Evolutionary conservation across 345 rosid species (phyloP).

Genomic region (Bruguiera sexangula): DNA sequence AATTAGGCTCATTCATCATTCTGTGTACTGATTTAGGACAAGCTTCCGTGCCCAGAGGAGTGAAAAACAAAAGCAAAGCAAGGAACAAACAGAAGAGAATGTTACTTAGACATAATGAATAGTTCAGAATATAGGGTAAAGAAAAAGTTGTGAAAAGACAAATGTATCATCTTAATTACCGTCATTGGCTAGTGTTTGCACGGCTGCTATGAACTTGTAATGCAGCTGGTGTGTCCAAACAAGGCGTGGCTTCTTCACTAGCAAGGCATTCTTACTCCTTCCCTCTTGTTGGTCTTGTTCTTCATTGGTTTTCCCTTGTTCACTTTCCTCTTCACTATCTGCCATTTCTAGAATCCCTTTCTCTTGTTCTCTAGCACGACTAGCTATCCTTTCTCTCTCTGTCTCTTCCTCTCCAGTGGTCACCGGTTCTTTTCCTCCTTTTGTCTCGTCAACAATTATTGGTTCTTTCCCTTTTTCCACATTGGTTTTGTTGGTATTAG

Average conservation of each 20-base stretch:
- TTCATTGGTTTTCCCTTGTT: too few species aligned
- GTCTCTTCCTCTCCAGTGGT: not conserved
- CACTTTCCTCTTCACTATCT: not conserved
- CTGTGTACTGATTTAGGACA: constrained; percentile 36
- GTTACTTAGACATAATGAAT: too few species aligned
- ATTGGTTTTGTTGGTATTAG: too few species aligned
- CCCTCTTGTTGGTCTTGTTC: not conserved
- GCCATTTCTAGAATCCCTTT: not conserved
- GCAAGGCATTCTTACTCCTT: not conserved
- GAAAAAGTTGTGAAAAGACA: not conserved
- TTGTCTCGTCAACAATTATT: too few species aligned
- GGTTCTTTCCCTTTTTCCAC: too few species aligned
- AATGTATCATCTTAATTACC: not conserved
- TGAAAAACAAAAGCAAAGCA: too few species aligned
- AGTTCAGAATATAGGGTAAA: not conserved
- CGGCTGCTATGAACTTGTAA: constrained; percentile 38
- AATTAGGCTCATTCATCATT: constrained; percentile 41
- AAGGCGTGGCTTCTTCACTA: not conserved
- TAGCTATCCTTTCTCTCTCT: not conserved
- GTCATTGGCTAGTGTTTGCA: constrained; percentile 31
- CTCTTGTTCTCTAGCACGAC: not conserved
- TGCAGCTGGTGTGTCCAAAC: constrained; percentile 43
- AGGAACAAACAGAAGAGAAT: not conserved
- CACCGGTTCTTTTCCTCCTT: too few species aligned
- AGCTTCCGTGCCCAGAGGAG: constrained; percentile 25